A percentile compares a stretch with the other conserved stretches of the same genome.
These are phyloP conservation scores for Zelonia costaricensis DNA, from an alignment of 208 protist species.

Conservation along the genomic window DNA sequence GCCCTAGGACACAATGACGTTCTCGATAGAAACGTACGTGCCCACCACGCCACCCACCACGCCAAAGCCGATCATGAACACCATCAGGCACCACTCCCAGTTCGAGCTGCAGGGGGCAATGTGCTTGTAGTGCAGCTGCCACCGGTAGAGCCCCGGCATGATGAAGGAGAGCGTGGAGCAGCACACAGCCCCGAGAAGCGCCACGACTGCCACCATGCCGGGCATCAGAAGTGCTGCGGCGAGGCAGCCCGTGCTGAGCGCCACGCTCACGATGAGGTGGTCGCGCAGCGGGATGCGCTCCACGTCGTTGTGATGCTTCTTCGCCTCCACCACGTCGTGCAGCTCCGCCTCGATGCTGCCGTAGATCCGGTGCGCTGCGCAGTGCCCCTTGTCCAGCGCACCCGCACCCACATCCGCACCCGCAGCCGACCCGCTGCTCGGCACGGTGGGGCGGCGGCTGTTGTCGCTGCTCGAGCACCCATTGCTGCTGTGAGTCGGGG, in stretches of 20 bases:
- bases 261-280: constrained; percentile 65
- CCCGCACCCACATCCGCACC: background rate
- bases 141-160: constrained; percentile 65
- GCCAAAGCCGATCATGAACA: constrained; percentile 50
- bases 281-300: constrained; percentile 48
- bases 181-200: constrained; percentile 65
- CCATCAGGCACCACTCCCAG: constrained; percentile 32
- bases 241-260: constrained; percentile 50
- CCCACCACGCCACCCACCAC: constrained; percentile 38
- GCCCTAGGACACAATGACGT: constrained; percentile 12
- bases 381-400: too few relatives aligned
- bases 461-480: too few relatives aligned
- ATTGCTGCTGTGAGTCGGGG: too few relatives aligned
- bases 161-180: constrained; percentile 66
- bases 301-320: constrained; percentile 41
- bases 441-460: too few relatives aligned
- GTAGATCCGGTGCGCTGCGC: constrained; percentile 10
- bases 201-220: constrained; percentile 56
- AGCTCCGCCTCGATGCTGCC: constrained; percentile 17
- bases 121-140: constrained; percentile 40
- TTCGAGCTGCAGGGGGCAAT: constrained; percentile 23
- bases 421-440: too few relatives aligned
- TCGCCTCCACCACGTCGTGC: constrained; percentile 26
- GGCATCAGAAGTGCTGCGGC: constrained; percentile 54
- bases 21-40: constrained; percentile 39